phyloP scores from a whole-genome alignment of 2,329 filamentous ascomycete species.

The Blastomyces gilchristii region DNA sequence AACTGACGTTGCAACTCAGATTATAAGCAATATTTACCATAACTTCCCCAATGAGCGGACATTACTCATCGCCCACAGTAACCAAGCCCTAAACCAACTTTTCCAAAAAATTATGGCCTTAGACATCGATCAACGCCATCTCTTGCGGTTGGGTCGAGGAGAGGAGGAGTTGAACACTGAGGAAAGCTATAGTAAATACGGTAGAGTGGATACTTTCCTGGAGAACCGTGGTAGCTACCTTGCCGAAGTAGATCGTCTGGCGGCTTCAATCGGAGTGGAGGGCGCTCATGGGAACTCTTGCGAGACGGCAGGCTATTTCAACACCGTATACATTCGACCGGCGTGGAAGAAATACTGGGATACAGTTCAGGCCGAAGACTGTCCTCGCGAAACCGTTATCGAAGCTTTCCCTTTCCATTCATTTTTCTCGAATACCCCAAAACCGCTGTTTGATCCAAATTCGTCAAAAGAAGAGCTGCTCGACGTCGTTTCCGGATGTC shows the following conservation, averaged over 20 bases:
- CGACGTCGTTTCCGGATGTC: conserved; percentile 73
- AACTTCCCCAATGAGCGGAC: conserved; percentile 92
- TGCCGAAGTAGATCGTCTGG: conserved; percentile 74
- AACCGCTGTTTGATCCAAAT: conserved; percentile 65
- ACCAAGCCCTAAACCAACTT: conserved; percentile 92
- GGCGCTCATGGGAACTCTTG: conserved; percentile 94
- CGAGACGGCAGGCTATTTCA: conserved; percentile 95
- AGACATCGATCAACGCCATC: conserved; percentile 89
- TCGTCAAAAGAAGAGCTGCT: conserved; percentile 56
- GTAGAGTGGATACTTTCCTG: conserved; percentile 87
- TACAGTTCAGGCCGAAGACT: conserved; percentile 46
- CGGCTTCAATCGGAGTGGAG: conserved; percentile 71
- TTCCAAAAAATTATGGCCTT: conserved; percentile 97
- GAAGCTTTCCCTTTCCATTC: conserved; percentile 73
- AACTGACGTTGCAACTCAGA: conserved; percentile 97
- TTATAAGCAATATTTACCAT: conserved; percentile 98
- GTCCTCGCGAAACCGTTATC: conserved; percentile 53
- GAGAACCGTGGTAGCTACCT: conserved; percentile 74
- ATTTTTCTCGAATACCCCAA: conserved; percentile 80
- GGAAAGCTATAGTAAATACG: conserved; percentile 83
- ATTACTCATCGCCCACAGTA: conserved; percentile 87
- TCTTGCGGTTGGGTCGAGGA: conserved; percentile 84
- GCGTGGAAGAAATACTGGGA: conserved; percentile 80
- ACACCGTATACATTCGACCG: conserved; percentile 79
- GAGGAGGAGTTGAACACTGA: conserved; percentile 88